Conservation (phyloP, 305 asterid genomes). For the Solanum chacoense region DNA sequence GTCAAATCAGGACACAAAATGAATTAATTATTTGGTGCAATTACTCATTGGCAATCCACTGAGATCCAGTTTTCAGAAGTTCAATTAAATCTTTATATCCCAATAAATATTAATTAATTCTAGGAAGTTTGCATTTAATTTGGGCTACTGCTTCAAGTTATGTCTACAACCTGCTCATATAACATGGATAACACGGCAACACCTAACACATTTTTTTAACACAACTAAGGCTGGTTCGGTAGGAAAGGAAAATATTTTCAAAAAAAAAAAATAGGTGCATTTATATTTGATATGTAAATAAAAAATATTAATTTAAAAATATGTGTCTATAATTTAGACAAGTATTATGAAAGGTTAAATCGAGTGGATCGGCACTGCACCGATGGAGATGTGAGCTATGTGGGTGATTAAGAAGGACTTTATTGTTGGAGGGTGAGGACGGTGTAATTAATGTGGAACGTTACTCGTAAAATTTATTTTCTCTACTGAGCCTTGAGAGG, state of each 20-base stretch:
- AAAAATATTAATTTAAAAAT: neutral
- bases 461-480: neutral
- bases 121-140: neutral
- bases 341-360: neutral
- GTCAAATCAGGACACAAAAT: neutral
- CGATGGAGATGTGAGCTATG: neutral
- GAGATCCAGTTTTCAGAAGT: neutral
- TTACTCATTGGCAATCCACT: neutral
- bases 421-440: neutral
- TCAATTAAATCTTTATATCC: neutral
- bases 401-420: neutral
- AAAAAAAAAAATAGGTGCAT: neutral
- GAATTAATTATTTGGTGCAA: neutral
- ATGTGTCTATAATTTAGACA: neutral
- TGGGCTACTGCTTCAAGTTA: neutral
- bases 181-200: neutral
- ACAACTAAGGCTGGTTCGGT: neutral
- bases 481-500: neutral
- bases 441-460: neutral
- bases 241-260: neutral
- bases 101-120: neutral
- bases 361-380: neutral
- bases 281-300: neutral
- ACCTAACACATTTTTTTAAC: neutral
- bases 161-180: neutral